These are phyloP conservation scores for Chalciporus chontae DNA, from an alignment of 768 basidiomycete species.

Conservation along the genomic window DNA sequence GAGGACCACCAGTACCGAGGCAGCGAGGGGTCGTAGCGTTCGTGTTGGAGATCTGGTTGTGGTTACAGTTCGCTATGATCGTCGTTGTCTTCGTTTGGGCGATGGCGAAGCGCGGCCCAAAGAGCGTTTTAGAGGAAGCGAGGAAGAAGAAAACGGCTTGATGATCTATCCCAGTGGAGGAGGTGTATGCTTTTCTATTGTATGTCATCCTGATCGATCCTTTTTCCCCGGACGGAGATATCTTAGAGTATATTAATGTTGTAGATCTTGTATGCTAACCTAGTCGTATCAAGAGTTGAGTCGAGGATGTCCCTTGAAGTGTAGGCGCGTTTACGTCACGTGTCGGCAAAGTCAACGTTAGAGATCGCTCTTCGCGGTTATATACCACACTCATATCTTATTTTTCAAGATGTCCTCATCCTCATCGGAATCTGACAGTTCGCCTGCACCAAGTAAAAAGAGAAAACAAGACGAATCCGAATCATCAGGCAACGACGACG, in stretches of 20 bases:
- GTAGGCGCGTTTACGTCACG: constrained; percentile 7
- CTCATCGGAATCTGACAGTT: constrained; percentile 32
- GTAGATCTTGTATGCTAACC: constrained; percentile 13
- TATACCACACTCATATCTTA: constrained; percentile 10
- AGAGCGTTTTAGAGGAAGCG: constrained; percentile 55
- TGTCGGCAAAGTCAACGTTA: neutral
- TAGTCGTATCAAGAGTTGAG: too few relatives aligned
- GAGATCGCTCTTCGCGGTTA: neutral
- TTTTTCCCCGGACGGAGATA: constrained; percentile 11
- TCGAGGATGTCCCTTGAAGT: too few relatives aligned
- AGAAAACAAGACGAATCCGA: constrained; percentile 19
- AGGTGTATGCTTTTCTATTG: constrained; percentile 4
- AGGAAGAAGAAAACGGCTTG: constrained; percentile 26
- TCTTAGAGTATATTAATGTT: constrained; percentile 21
- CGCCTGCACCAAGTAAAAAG: constrained; percentile 24
- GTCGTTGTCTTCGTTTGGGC: constrained; percentile 76
- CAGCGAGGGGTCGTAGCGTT: constrained; percentile 38
- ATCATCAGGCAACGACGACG: constrained; percentile 20
- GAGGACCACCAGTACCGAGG: constrained; percentile 16
- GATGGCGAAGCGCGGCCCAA: constrained; percentile 76
- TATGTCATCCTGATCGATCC: neutral
- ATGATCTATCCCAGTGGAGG: constrained; percentile 1
- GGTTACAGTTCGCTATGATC: constrained; percentile 77
- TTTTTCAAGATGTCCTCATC: constrained; percentile 23
- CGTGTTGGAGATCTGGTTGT: constrained; percentile 76